A percentile compares a stretch with the other conserved stretches of the same genome.
Conservation (phyloP, 345 rosid species). For the Populus ilicifolia region DNA sequence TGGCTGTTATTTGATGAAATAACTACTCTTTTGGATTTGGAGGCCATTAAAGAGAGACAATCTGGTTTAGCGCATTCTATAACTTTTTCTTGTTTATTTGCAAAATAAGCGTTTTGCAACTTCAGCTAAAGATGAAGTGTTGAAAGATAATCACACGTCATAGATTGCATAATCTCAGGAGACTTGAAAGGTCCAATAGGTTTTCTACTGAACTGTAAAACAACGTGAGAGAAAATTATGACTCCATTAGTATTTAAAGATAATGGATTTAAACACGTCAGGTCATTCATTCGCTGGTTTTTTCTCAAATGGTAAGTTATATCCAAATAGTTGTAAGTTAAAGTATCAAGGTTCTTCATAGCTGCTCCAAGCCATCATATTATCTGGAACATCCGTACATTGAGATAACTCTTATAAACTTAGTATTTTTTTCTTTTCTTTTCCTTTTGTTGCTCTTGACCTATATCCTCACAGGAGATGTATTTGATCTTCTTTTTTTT, state of each 20-base stretch:
- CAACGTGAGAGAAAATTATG: neutral
- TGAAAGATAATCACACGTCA: neutral
- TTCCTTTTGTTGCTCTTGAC: neutral
- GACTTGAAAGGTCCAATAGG: neutral
- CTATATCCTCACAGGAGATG: neutral
- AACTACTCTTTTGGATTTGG: neutral
- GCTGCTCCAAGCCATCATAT: neutral
- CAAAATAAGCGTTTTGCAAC: neutral
- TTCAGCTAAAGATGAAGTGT: neutral
- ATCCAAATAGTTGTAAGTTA: neutral
- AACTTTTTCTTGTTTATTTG: neutral
- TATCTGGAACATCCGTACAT: neutral
- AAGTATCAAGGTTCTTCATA: neutral
- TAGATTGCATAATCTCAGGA: neutral
- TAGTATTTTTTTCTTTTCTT: too few species aligned
- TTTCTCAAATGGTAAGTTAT: neutral
- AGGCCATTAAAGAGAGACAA: neutral
- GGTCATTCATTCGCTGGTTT: neutral
- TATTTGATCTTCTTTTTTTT: neutral
- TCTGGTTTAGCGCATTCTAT: neutral
- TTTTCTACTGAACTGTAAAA: neutral
- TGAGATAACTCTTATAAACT: neutral
- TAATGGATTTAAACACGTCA: neutral
- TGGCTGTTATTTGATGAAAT: neutral
- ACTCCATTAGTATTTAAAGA: neutral